phyloP scores from a whole-genome alignment of 164 flowering plant species.

The Cinnamomum chago region DNA sequence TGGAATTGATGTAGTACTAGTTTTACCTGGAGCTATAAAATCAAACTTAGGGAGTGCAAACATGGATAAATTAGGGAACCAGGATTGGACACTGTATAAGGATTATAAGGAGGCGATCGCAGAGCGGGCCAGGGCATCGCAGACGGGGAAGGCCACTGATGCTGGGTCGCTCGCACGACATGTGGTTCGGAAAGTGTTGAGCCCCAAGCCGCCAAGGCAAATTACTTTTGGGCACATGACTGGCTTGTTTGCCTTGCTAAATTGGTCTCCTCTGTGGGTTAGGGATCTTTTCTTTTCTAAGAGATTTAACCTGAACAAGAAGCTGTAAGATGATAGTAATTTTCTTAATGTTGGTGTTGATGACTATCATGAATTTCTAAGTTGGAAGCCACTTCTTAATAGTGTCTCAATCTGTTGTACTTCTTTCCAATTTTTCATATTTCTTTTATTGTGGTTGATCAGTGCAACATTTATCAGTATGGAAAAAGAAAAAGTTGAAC shows the following conservation, averaged over 20 bases:
- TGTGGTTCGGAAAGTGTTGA: conserved; percentile 51
- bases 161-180: conserved; percentile 49
- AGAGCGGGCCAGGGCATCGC: conserved; percentile 58
- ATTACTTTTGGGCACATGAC: conserved; percentile 60
- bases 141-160: conserved; percentile 45
- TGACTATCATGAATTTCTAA: neutral
- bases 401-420: neutral
- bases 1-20: conserved; percentile 52
- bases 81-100: conserved; percentile 52
- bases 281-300: conserved; percentile 52
- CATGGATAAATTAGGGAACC: conserved; percentile 24
- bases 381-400: neutral
- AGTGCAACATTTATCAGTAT: no score
- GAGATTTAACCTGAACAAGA: conserved; percentile 34
- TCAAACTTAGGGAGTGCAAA: conserved; percentile 48
- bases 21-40: conserved; percentile 51
- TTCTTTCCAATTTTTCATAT: no score
- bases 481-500: no score
- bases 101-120: conserved; percentile 48
- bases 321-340: neutral
- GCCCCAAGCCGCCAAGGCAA: conserved; percentile 51
- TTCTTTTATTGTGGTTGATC: no score
- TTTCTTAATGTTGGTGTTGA: neutral
- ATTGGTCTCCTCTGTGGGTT: conserved; percentile 56
- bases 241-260: conserved; percentile 41